These are phyloP conservation scores for Balakata baccata DNA, from an alignment of 345 rosid genomes.

Conservation along the genomic window DNA sequence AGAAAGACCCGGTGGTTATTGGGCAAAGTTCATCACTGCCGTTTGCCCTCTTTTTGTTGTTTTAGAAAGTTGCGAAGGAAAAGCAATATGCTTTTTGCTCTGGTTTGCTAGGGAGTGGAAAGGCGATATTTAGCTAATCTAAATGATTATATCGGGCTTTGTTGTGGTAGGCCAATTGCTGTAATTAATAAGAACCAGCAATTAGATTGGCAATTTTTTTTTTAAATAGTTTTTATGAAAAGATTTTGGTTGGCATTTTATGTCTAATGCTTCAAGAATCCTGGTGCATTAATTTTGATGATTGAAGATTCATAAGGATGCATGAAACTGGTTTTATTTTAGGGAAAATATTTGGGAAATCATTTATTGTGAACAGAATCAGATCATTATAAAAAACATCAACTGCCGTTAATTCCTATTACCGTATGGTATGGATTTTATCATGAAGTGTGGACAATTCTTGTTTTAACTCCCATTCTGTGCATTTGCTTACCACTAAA, in stretches of 20 bases:
- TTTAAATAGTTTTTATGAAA: background rate
- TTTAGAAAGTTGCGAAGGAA: background rate
- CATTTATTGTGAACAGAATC: background rate
- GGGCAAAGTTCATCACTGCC: background rate
- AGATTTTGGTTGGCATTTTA: background rate
- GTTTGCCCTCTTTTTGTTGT: background rate
- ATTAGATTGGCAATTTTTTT: background rate
- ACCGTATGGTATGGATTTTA: background rate
- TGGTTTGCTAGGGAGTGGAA: background rate
- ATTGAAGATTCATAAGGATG: background rate
- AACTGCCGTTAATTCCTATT: background rate
- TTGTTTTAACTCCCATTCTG: background rate
- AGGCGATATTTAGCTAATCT: background rate
- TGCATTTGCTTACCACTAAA: background rate
- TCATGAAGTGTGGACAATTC: background rate
- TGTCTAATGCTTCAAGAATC: background rate
- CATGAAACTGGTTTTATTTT: background rate
- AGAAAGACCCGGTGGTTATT: background rate
- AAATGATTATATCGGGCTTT: background rate
- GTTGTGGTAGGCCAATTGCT: background rate
- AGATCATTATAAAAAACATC: background rate
- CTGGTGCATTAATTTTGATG: background rate
- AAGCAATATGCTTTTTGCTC: background rate
- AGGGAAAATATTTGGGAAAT: background rate
- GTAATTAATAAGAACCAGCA: background rate